Conservation (phyloP, 805 yeast species). For the Spencermartinsiella europaea region DNA sequence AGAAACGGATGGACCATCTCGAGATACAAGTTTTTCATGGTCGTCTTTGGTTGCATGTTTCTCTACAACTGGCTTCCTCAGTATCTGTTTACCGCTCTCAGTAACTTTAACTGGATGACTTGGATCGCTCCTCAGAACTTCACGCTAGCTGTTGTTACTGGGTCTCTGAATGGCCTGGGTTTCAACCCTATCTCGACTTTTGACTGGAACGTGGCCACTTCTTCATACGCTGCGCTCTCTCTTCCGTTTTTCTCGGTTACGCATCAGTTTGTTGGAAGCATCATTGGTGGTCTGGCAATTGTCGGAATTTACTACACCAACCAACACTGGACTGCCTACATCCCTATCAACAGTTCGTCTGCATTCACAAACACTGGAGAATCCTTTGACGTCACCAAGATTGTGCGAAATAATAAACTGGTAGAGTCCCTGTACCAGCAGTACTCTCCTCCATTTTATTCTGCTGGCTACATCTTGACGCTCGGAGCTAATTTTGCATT, state of each 20-base stretch:
- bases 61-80: conserved; percentile 67
- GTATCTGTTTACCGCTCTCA: conserved; percentile 56
- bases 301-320: conserved; percentile 51
- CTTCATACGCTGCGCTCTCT: conserved; percentile 31
- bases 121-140: conserved; percentile 56
- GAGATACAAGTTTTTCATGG: conserved; percentile 47
- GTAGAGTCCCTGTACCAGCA: conserved; percentile 43
- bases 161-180: conserved; percentile 49
- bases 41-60: conserved; percentile 40
- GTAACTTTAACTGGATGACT: conserved; percentile 58
- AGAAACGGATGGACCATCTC: conserved; percentile 60
- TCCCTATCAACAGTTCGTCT: conserved; percentile 54
- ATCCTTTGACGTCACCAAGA: conserved; percentile 42
- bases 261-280: conserved; percentile 36
- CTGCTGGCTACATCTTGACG: conserved; percentile 41
- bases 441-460: conserved; percentile 66
- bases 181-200: conserved; percentile 44
- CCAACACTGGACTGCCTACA: conserved; percentile 53
- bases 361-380: conserved; percentile 51
- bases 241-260: conserved; percentile 40
- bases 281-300: conserved; percentile 43
- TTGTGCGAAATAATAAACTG: conserved; percentile 32
- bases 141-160: conserved; percentile 57
- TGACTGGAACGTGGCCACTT: conserved; percentile 38
- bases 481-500: conserved; percentile 55